A percentile compares a stretch with the other conserved stretches of the same genome.
Evolutionary conservation across 495 filamentous ascomycete genomes (phyloP).

Genomic region (Trichoderma asperelloides): DNA sequence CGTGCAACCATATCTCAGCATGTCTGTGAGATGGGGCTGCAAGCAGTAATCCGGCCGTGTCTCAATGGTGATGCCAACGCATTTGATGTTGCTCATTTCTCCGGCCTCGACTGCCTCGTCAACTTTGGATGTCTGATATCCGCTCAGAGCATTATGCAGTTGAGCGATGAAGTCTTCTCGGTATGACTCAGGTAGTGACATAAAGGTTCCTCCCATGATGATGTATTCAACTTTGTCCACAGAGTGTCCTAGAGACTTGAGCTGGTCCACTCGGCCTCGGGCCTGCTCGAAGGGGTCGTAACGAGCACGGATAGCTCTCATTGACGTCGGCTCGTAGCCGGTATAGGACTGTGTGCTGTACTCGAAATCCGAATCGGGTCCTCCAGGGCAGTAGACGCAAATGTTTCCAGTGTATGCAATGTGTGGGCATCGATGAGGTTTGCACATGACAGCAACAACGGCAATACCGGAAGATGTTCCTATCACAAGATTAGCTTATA

Average conservation of each 20-base stretch:
- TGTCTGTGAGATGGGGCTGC: constrained; percentile 80
- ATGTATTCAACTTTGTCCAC: constrained; percentile 99
- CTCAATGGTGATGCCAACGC: constrained; percentile 97
- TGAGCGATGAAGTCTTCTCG: constrained; percentile 88
- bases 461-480: constrained; percentile 93
- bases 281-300: constrained; percentile 99
- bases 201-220: constrained; percentile 99
- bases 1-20: constrained; percentile 96
- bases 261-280: constrained; percentile 88
- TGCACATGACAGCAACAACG: constrained; percentile 99
- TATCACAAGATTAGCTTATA: constrained; percentile 25
- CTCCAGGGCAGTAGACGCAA: constrained; percentile 96
- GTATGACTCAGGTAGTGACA: constrained; percentile 86
- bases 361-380: constrained; percentile 95
- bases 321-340: constrained; percentile 94
- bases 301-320: constrained; percentile 93
- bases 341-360: constrained; percentile 98
- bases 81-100: constrained; percentile 92
- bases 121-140: constrained; percentile 82
- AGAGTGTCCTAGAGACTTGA: constrained; percentile 87
- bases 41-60: constrained; percentile 95
- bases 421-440: constrained; percentile 94
- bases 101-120: constrained; percentile 89
- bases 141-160: constrained; percentile 90
- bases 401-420: constrained; percentile 98